These are phyloP conservation scores for Incumbomyces delicatus DNA, from an alignment of 2,329 filamentous ascomycete genomes.

Conservation along the genomic window DNA sequence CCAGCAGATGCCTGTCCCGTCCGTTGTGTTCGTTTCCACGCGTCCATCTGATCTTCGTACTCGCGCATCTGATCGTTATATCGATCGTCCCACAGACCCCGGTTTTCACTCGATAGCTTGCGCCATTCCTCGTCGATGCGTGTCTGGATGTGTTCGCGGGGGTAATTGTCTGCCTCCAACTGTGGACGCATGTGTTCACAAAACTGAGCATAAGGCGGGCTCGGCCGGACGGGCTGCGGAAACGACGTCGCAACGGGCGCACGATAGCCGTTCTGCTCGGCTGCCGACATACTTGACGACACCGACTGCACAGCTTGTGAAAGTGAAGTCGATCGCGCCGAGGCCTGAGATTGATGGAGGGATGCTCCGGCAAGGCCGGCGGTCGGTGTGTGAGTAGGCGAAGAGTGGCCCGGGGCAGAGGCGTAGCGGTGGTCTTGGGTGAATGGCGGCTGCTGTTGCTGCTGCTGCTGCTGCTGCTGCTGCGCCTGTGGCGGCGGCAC, in stretches of 20 bases:
- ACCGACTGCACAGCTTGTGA: not conserved
- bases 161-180: slow-evolving; percentile 18
- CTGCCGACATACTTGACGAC: not conserved
- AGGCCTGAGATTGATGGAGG: not conserved
- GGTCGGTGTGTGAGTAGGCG: slow-evolving; percentile 7
- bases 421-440: slow-evolving; percentile 6
- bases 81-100: slow-evolving; percentile 19
- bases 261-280: not conserved
- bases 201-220: slow-evolving; percentile 19
- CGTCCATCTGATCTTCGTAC: slow-evolving; percentile 17
- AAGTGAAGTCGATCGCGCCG: not conserved
- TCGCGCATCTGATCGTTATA: slow-evolving; percentile 21
- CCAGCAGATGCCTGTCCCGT: not conserved
- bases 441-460: slow-evolving; percentile 4
- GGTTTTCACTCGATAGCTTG: slow-evolving; percentile 15
- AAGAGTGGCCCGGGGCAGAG: slow-evolving; percentile 3
- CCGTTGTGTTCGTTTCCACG: slow-evolving; percentile 15
- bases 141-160: slow-evolving; percentile 14
- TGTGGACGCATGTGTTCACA: slow-evolving; percentile 19
- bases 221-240: slow-evolving; percentile 15
- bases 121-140: slow-evolving; percentile 20
- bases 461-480: no score
- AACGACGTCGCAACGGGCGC: not conserved
- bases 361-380: not conserved
- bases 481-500: not conserved